A percentile compares a stretch with the other conserved stretches of the same genome.
phyloP scores from a whole-genome alignment of 257 asterid genomes.

The Solanum tarapatanum region DNA sequence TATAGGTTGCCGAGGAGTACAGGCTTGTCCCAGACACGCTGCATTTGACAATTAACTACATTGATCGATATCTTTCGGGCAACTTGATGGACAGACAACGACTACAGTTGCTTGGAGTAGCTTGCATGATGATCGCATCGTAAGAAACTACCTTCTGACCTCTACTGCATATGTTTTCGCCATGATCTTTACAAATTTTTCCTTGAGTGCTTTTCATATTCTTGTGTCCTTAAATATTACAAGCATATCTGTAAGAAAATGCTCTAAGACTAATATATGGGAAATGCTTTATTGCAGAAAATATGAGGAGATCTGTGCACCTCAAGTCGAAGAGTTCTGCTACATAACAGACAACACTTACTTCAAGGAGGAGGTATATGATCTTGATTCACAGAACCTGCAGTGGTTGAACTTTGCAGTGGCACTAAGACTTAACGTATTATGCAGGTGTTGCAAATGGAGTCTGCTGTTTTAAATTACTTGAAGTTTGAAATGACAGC shows the following conservation, averaged over 20 bases:
- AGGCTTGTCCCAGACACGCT: constrained; percentile 89
- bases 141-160: constrained; percentile 24
- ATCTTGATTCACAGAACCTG: background rate
- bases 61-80: constrained; percentile 94
- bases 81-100: constrained; percentile 76
- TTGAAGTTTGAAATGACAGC: constrained; percentile 94
- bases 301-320: constrained; percentile 92
- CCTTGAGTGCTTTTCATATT: background rate
- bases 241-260: background rate
- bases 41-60: constrained; percentile 74
- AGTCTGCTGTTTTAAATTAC: constrained; percentile 57
- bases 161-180: background rate
- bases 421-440: background rate
- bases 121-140: constrained; percentile 99
- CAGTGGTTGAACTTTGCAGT: background rate
- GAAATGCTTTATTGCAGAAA: constrained; percentile 37
- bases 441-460: constrained; percentile 77
- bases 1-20: constrained; percentile 83
- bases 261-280: background rate
- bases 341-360: constrained; percentile 90
- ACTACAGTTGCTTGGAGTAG: constrained; percentile 79
- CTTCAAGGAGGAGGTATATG: constrained; percentile 65
- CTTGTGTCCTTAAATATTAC: background rate
- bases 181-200: background rate
- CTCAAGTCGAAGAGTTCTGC: constrained; percentile 89